Evolutionary conservation across 805 yeast genomes (phyloP), one percentile per base, ranked within the genome.

Genomic region (Barnettozyma populi): DNA sequence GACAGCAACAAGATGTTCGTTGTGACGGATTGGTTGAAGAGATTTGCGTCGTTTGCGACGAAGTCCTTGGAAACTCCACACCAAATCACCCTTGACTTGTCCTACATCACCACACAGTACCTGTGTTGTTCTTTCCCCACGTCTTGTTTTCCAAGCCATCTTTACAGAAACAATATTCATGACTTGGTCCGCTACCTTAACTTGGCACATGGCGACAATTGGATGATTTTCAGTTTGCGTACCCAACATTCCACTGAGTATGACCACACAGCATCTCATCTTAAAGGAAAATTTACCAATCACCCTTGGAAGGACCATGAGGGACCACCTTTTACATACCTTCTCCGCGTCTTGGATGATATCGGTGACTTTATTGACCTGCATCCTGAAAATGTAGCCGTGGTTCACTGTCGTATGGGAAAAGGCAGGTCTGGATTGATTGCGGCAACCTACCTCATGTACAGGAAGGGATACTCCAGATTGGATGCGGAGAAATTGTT

Each of bases 391-490:
- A 72, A 75, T 47, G 80, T 84, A 2, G 90, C 86, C 0, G 73
- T 86, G 0, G 63, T 92, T 7, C 97, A 92, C 61, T 92, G 98
- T 62, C 82, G 85, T 58, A 86, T 87, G 53, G 98, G 98, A 0
- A 90, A 89, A 64, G 98, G 98, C 0, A 70, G 98, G 24, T 83
- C 96, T 0, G 97, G 98, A 0, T 74, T 90, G 2, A 65, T 88
- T 1, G 76, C 78, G 7, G 79, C 86, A 50, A 87, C 90, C 0
- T 85, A 80, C 58, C 63, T 90, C 52, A 82, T 90, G 78, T 72
- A 70, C 44, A 61, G 65, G 44, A 61, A 63, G 31, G 66, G 66
- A 2, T 46, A 70, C 46, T 51, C 71, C 0, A 67, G 74, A 13
- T 63, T 67, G 2, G 72, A 69, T 18, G 86, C 90, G 2, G 69